Base-by-base conservation (phyloP, 768 basidiomycete species). In the Serpula lacrymans region DNA sequence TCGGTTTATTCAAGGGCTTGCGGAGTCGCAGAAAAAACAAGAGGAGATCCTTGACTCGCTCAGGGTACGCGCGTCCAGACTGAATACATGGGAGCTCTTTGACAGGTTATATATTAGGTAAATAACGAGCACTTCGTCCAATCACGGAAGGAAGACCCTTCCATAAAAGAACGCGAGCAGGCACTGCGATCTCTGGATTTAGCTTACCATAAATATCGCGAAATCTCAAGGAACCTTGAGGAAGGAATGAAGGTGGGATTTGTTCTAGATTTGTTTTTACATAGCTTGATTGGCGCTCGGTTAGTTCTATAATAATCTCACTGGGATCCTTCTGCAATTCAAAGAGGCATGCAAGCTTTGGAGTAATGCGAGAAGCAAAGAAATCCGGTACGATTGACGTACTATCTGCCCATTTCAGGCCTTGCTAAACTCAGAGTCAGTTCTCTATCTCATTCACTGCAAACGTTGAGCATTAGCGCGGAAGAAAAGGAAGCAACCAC, bases 261-360 rank as follows among this genome's bases (percentile, higher is more conserved):
- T 24, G 23, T 18, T 20, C 2, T 29, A 5, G 9, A 24, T 17
- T 31, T 12, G 26, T 34, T 36, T 36, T 13, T 20, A 34, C 8
- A 25, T 28, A 11, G 4, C 1, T 7, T 42, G 1, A 43, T 26
- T 39, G 0, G 6, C 28, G 27, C n/a, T n/a, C n/a, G n/a, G n/a
- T 10, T 46, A 93, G 87, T 98, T 97, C 55, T 95, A 99, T 58
- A 92, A 90, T 46, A 86, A 89, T 52, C 74, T 98, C 40, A 74
- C 78, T 3, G 75, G 70, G 9, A 78, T 94, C 32, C 59, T 95
- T 1, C 64, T 71, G 5, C 75, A 82, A 45, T 88, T 91, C 68
- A 85, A 80, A 57, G 84, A 84, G 39, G 71, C 71, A 2, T 92
- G 88, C 57, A 77, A 76, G 50, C 70, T 71, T 4, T 96, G 90